Percentiles rank a stretch among this genome's conserved stretches.
phyloP scores from a whole-genome alignment of 75 land plant genomes.

The Picea glauca region DNA sequence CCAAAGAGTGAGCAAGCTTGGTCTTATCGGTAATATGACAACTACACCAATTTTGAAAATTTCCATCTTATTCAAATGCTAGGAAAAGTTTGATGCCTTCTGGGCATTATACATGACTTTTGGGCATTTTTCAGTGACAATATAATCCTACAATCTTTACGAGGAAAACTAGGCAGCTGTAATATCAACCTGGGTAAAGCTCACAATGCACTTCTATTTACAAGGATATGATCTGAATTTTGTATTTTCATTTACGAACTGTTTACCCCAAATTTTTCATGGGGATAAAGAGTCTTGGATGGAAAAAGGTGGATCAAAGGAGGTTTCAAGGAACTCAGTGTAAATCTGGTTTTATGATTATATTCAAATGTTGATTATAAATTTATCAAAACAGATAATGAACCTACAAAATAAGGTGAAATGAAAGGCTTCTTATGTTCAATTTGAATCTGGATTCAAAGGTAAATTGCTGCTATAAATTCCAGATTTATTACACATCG shows the following conservation, averaged over 20 bases:
- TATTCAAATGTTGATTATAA: too few relatives aligned
- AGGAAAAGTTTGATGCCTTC: slow-evolving; percentile 9
- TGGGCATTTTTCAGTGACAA: neutral
- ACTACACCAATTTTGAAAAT: neutral
- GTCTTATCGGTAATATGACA: slow-evolving; percentile 60
- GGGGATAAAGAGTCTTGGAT: too few relatives aligned
- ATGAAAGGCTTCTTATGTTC: too few relatives aligned
- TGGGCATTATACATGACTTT: neutral
- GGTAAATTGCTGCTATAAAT: too few relatives aligned
- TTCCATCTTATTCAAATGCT: slow-evolving; percentile 3
- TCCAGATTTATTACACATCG: too few relatives aligned
- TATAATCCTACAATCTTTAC: neutral
- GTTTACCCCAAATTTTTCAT: neutral
- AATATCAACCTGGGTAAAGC: neutral
- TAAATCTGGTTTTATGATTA: too few relatives aligned
- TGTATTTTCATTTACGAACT: neutral
- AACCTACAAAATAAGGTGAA: too few relatives aligned
- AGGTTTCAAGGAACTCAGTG: too few relatives aligned
- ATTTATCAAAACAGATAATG: too few relatives aligned
- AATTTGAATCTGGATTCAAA: too few relatives aligned
- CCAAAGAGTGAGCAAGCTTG: slow-evolving; percentile 87
- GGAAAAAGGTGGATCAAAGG: too few relatives aligned
- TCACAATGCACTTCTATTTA: neutral
- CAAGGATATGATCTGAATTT: neutral
- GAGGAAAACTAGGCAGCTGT: neutral